Evolutionary conservation across 176 grass and related monocot species (phyloP), one percentile per base, ranked within the genome.

Genomic region (Thinopyrum elongatum): DNA sequence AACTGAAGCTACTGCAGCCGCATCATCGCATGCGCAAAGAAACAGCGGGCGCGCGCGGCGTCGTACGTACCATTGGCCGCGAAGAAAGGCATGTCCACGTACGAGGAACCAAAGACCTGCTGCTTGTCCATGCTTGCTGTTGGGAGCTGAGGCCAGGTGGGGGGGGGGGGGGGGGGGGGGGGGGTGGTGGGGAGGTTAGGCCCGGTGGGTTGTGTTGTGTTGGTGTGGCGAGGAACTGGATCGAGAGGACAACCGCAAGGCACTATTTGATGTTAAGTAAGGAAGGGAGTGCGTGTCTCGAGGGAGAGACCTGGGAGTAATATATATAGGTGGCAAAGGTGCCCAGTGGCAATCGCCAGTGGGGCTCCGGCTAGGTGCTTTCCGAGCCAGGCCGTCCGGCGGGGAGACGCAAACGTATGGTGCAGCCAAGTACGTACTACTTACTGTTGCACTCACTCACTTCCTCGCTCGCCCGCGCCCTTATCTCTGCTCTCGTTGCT

Each of bases 201-300:
- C 44, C 12, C 44, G 44, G 44, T 47, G 44, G 44, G 44, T 47
- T 47, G 44, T 47, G 19, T 19, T 57, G 17, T 21, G 51, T 22
- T 7, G 15, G 77, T 16, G 53, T 8, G 69, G 22, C 68, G 42
- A 58, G 27, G 66, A 80, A 87, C 59, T 67, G 59, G 76, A 84
- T 60, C 16, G 14, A 29, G 80, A 58, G 80, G 75, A 84, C 89
- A 74, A 90, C 49, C 49, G 79, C 84, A 60, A 28, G 67, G 59
- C 67, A 36, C 84, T 23, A 59, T 36, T 42, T 77, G 76, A 77
- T 46, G 42, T 46, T 46, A 46, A 46, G 42, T 14, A 46, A 74
- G 74, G 25, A 51, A 11, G 25, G 59, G 63, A 77, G 86, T 81
- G 86, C 70, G 77, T 88, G 86, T 91, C 90, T 91, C 90, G 90